These are phyloP conservation scores for Metarhizium rileyi DNA, from an alignment of 2,329 filamentous ascomycete species.

Conservation along the genomic window DNA sequence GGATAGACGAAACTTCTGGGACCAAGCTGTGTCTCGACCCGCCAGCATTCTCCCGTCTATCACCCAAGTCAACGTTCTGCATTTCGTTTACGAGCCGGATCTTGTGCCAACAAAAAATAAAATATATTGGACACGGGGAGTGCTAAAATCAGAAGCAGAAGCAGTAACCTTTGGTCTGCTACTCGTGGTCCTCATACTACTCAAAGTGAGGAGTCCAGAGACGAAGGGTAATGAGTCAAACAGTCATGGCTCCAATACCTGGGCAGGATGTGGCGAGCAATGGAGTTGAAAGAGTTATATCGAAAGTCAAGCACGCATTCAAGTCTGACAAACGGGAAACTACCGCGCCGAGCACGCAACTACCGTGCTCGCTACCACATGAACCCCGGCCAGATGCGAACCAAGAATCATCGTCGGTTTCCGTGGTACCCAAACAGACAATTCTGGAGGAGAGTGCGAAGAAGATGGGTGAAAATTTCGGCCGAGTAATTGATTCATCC, in stretches of 20 bases:
- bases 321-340: conserved; percentile 29
- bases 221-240: neutral
- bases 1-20: neutral
- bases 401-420: conserved; percentile 17
- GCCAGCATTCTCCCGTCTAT: neutral
- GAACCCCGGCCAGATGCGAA: conserved; percentile 15
- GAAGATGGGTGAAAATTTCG: conserved; percentile 44
- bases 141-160: neutral
- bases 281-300: conserved; percentile 37
- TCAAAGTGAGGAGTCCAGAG: no score
- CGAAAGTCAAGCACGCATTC: conserved; percentile 40
- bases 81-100: neutral
- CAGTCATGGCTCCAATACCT: conserved; percentile 12
- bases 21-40: neutral
- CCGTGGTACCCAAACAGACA: conserved; percentile 37
- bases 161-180: neutral
- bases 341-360: conserved; percentile 12
- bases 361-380: conserved; percentile 9
- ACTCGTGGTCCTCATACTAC: no score
- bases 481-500: conserved; percentile 43
- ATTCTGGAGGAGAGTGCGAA: conserved; percentile 47
- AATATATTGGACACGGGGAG: neutral
- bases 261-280: conserved; percentile 32
- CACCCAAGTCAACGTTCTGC: neutral
- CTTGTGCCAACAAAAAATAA: neutral